Evolutionary conservation across 305 asterid species (phyloP).

Genomic region (Solanum hybrid): DNA sequence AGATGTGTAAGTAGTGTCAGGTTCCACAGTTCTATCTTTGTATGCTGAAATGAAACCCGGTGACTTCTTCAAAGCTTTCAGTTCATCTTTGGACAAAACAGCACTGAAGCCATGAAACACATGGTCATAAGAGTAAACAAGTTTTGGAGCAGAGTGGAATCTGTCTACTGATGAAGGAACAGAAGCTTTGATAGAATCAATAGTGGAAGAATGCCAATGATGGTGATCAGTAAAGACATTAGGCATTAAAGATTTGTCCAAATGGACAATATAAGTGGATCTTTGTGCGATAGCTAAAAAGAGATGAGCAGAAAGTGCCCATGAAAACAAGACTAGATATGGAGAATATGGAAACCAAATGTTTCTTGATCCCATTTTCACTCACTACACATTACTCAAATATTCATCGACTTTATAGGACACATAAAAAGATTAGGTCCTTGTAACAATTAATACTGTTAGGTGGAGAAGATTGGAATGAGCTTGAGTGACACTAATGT

Average conservation of each 20-base stretch:
- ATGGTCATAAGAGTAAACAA: conserved; percentile 10
- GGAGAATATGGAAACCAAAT: neutral
- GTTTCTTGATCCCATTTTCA: too few species aligned
- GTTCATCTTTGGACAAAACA: conserved; percentile 7
- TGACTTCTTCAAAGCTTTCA: neutral
- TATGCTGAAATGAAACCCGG: conserved; percentile 9
- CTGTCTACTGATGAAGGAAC: neutral
- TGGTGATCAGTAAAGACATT: conserved; percentile 22
- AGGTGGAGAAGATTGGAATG: neutral
- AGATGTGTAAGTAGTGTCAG: conserved; percentile 16
- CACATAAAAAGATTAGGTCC: neutral
- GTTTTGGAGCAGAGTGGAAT: neutral
- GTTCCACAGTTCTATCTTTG: neutral
- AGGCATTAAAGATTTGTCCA: conserved; percentile 42
- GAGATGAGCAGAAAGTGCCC: conserved; percentile 3
- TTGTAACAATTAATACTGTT: neutral
- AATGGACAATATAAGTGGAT: conserved; percentile 8
- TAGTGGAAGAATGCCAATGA: conserved; percentile 26
- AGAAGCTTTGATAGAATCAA: neutral
- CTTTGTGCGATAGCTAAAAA: conserved; percentile 19
- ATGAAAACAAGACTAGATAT: neutral
- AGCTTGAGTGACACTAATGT: neutral
- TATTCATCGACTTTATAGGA: neutral
- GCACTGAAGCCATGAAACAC: conserved; percentile 24
- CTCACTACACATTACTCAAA: neutral